Evolutionary conservation across 371 early-diverging fungal species (phyloP).

Genomic region (Apophysomyces variabilis): DNA sequence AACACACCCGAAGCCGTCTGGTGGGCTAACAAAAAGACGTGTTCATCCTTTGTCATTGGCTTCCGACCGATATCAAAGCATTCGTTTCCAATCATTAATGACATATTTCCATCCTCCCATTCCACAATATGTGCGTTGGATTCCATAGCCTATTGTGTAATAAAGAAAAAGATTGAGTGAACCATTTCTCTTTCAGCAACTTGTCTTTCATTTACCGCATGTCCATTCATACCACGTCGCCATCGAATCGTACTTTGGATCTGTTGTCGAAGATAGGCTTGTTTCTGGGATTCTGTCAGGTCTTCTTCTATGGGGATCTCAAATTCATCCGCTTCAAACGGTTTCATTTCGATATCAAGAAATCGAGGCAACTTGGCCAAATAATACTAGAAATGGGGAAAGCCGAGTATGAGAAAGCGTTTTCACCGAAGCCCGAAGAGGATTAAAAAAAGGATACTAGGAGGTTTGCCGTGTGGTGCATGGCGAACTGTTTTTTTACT

Average conservation of each 20-base stretch:
- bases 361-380: constrained; percentile 77
- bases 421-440: too few species aligned
- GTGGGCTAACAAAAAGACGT: constrained; percentile 72
- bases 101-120: constrained; percentile 83
- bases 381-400: constrained; percentile 53
- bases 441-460: not conserved
- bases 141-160: constrained; percentile 50
- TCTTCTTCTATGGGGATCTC: constrained; percentile 52
- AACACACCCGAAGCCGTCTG: constrained; percentile 67
- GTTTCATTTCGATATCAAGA: constrained; percentile 68
- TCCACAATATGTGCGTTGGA: constrained; percentile 82
- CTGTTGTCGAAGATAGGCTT: constrained; percentile 54
- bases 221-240: constrained; percentile 55
- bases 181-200: not conserved
- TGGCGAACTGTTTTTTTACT: not conserved
- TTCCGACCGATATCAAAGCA: constrained; percentile 72
- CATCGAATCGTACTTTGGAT: constrained; percentile 84
- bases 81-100: constrained; percentile 79
- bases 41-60: constrained; percentile 52
- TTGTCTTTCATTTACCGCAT: constrained; percentile 32
- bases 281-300: constrained; percentile 41
- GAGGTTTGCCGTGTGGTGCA: too few species aligned
- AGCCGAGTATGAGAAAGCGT: not conserved
- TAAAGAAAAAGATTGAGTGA: too few species aligned
- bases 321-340: constrained; percentile 70